phyloP scores from a whole-genome alignment of 352 stramenopile genomes.

The Globisporangium emineosum region DNA sequence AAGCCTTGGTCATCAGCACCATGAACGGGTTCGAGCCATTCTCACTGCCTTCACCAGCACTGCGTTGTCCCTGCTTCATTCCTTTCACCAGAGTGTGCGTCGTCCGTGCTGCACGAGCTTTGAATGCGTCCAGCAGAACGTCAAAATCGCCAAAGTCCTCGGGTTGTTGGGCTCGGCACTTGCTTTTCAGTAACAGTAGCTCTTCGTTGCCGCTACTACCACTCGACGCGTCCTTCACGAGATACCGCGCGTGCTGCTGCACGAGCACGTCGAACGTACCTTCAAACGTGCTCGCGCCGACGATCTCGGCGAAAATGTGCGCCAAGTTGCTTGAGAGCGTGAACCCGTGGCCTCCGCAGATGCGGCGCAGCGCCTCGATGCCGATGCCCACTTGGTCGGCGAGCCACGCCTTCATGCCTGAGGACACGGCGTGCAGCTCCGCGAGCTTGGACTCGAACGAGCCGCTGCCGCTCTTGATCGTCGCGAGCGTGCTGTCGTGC shows the following conservation, averaged over 20 bases:
- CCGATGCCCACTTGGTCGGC: conserved; percentile 22
- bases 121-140: conserved; percentile 26
- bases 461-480: conserved; percentile 22
- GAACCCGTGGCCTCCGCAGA: conserved; percentile 95
- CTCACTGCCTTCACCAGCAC: background rate
- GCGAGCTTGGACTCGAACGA: background rate
- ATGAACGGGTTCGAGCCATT: conserved; percentile 32
- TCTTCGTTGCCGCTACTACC: background rate
- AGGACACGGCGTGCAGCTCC: conserved; percentile 18
- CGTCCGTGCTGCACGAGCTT: conserved; percentile 22
- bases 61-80: background rate
- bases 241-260: conserved; percentile 87
- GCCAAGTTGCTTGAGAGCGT: conserved; percentile 89
- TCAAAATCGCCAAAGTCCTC: conserved; percentile 25
- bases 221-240: conserved; percentile 33
- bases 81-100: conserved; percentile 17
- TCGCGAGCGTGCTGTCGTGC: conserved; percentile 91
- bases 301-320: conserved; percentile 92
- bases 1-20: conserved; percentile 41
- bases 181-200: conserved; percentile 23
- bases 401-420: conserved; percentile 28
- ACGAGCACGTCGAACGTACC: conserved; percentile 97
- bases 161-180: conserved; percentile 15
- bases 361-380: conserved; percentile 94
- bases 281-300: conserved; percentile 85